phyloP scores from a whole-genome alignment of 176 grass and related monocot genomes.

The Musa acuminata region DNA sequence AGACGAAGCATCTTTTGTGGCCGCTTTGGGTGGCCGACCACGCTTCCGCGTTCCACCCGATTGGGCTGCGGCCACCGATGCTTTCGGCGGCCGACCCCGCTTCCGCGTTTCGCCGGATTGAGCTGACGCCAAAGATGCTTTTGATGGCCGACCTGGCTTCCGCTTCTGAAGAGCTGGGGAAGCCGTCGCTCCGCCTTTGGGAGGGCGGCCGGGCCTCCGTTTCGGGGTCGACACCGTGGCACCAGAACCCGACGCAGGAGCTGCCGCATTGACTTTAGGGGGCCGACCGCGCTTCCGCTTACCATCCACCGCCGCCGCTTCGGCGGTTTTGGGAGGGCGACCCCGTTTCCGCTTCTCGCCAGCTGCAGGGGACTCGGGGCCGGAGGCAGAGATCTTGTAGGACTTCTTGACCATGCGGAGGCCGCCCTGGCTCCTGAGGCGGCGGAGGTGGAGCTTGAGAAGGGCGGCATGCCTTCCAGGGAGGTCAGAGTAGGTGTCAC shows the following conservation, averaged over 20 bases:
- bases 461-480: conserved; percentile 26
- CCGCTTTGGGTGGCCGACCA: background rate
- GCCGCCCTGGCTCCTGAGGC: conserved; percentile 27
- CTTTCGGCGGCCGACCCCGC: background rate
- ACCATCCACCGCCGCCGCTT: background rate
- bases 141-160: background rate
- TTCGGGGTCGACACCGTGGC: background rate
- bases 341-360: conserved; percentile 13
- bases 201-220: conserved; percentile 18
- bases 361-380: background rate
- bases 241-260: background rate
- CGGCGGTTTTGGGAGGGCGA: conserved; percentile 10
- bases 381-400: conserved; percentile 19
- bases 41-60: background rate
- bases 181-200: background rate
- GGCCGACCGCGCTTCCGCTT: conserved; percentile 32
- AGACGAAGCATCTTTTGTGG: background rate
- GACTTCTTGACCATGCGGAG: conserved; percentile 24
- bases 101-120: background rate
- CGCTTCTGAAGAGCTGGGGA: background rate
- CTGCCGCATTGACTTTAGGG: conserved; percentile 5
- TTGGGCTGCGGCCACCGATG: background rate
- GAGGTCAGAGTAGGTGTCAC: conserved; percentile 32
- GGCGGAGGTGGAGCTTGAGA: conserved; percentile 38
- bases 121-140: background rate